phyloP scores from a whole-genome alignment of 2,329 filamentous ascomycete genomes.

The Nigrospora osmanthi region DNA sequence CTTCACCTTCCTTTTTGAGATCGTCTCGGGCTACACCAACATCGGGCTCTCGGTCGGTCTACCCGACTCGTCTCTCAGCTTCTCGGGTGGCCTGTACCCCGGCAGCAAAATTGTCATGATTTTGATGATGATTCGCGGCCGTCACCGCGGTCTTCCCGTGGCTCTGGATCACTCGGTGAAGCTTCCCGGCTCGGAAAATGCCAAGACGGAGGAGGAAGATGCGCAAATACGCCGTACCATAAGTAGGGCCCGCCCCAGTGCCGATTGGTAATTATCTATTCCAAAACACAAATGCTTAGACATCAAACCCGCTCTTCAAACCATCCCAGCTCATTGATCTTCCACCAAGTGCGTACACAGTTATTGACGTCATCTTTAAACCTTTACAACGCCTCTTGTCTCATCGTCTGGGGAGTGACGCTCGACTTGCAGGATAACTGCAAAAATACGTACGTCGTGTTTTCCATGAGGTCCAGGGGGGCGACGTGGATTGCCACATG shows the following conservation, averaged over 20 bases:
- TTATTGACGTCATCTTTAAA: too few relatives aligned
- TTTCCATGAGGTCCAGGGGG: too few relatives aligned
- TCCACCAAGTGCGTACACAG: too few relatives aligned
- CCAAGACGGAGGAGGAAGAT: constrained; percentile 3
- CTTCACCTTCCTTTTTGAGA: constrained; percentile 71
- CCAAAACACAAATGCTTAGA: too few relatives aligned
- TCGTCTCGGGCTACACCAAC: constrained; percentile 87
- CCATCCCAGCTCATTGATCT: too few relatives aligned
- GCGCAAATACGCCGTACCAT: constrained; percentile 1
- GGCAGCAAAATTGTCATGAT: constrained; percentile 64
- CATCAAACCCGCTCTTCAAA: too few relatives aligned
- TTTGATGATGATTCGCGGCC: constrained; percentile 62
- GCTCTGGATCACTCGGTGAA: constrained; percentile 39
- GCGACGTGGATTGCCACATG: too few relatives aligned
- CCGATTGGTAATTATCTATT: background rate
- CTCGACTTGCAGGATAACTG: too few relatives aligned
- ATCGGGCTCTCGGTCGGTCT: constrained; percentile 89
- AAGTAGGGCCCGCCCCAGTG: background rate
- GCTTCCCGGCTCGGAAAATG: constrained; percentile 1
- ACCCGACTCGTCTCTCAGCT: constrained; percentile 64
- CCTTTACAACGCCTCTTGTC: too few relatives aligned
- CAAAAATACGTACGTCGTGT: too few relatives aligned
- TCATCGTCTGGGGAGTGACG: too few relatives aligned
- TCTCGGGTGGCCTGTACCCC: constrained; percentile 72
- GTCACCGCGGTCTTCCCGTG: constrained; percentile 61